Evolutionary conservation across 2,329 filamentous ascomycete genomes (phyloP).

Genomic region (Pseudocercospora ulei): DNA sequence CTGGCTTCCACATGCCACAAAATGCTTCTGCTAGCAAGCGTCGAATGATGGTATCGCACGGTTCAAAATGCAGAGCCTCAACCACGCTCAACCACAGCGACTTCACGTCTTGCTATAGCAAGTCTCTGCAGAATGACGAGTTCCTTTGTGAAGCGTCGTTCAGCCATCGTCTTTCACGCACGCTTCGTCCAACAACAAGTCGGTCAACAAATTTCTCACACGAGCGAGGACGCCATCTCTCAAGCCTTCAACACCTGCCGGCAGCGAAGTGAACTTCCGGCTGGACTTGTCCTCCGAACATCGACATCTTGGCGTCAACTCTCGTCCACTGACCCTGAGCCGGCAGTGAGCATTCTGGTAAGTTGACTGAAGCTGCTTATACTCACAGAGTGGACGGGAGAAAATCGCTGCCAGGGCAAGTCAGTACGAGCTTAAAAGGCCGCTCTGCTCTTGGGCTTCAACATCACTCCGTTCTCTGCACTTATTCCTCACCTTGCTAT

Average conservation of each 20-base stretch:
- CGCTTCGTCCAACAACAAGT: neutral
- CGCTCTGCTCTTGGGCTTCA: neutral
- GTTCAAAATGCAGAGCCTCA: too few relatives aligned
- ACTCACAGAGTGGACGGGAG: conserved; percentile 2
- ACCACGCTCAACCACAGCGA: conserved; percentile 9
- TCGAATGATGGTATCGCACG: too few relatives aligned
- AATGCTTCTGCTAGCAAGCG: too few relatives aligned
- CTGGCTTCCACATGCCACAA: too few relatives aligned
- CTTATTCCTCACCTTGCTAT: neutral
- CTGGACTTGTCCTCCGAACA: neutral
- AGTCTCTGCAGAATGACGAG: neutral
- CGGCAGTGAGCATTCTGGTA: conserved; percentile 4
- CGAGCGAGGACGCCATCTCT: neutral
- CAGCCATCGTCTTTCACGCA: neutral
- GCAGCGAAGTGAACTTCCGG: neutral
- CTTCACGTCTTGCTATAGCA: conserved; percentile 9
- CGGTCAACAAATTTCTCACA: neutral
- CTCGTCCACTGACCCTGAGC: conserved; percentile 4
- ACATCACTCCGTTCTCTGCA: neutral
- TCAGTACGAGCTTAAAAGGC: conserved; percentile 1
- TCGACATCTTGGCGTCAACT: conserved; percentile 9
- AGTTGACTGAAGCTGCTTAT: conserved; percentile 5
- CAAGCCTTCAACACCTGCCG: neutral
- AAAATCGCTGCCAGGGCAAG: conserved; percentile 1
- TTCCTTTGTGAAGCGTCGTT: conserved; percentile 4